These are phyloP conservation scores for Helotiales sp. DNA, from an alignment of 2,329 filamentous ascomycete genomes.

Conservation along the genomic window DNA sequence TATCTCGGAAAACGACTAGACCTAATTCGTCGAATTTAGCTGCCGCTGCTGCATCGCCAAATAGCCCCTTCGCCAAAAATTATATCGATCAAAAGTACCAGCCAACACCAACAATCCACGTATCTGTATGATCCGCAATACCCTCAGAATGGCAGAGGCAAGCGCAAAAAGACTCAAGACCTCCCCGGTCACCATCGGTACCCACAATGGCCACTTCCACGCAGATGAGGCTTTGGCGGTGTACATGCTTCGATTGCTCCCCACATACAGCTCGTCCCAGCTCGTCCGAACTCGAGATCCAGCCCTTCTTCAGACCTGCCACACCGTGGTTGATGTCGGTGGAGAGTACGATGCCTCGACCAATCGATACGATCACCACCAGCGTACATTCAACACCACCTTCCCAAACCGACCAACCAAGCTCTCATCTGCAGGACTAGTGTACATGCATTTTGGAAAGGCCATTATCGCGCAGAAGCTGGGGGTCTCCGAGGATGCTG, in stretches of 20 bases:
- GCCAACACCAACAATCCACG: conserved; percentile 4
- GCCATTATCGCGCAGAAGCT: conserved; percentile 76
- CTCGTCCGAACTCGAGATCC: conserved; percentile 91
- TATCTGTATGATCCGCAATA: conserved; percentile 49
- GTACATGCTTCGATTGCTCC: conserved; percentile 90
- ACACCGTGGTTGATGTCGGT: conserved; percentile 97
- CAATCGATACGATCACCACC: conserved; percentile 95
- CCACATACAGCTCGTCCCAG: conserved; percentile 72
- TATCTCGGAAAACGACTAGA: neutral
- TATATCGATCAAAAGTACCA: conserved; percentile 1
- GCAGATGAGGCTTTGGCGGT: conserved; percentile 97
- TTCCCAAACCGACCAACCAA: conserved; percentile 87
- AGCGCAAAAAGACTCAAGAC: conserved; percentile 86
- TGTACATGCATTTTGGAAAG: conserved; percentile 94
- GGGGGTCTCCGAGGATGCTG: conserved; percentile 62
- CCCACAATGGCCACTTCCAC: conserved; percentile 98
- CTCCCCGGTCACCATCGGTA: conserved; percentile 67
- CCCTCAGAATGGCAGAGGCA: conserved; percentile 69
- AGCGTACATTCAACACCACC: conserved; percentile 83
- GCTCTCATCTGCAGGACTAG: conserved; percentile 89
- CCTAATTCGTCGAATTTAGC: conserved; percentile 1
- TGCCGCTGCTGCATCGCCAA: conserved; percentile 4
- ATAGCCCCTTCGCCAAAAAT: conserved; percentile 3
- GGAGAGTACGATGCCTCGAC: conserved; percentile 81
- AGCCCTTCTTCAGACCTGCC: conserved; percentile 75